phyloP scores from a whole-genome alignment of 306 rosid species.

The Crataegus laevigata region DNA sequence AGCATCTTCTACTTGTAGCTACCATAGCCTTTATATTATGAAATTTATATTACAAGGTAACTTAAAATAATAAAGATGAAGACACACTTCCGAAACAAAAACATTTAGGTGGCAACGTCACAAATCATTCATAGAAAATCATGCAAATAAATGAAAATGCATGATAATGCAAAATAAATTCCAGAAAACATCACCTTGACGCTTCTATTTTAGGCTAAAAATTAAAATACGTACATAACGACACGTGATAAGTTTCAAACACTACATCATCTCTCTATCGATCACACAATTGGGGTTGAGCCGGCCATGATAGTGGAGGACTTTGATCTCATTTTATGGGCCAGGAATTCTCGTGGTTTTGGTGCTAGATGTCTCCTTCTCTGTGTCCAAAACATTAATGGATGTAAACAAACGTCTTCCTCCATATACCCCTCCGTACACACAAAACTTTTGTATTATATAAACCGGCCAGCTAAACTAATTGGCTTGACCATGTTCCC shows the following conservation, averaged over 20 bases:
- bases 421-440: conserved; percentile 2
- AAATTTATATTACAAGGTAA: background rate
- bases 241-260: background rate
- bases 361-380: background rate
- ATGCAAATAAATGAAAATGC: too few species aligned
- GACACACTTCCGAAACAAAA: background rate
- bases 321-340: background rate
- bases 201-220: too few species aligned
- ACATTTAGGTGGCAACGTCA: too few species aligned
- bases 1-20: background rate
- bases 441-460: background rate
- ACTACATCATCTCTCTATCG: background rate
- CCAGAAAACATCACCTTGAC: rapidly evolving
- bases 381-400: background rate
- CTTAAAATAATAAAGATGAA: background rate
- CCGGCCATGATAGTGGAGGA: background rate
- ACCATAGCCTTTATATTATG: background rate
- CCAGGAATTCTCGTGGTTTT: background rate
- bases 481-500: conserved; percentile 8
- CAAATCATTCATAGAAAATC: too few species aligned
- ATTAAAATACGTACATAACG: background rate
- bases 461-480: background rate
- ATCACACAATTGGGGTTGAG: background rate
- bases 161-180: too few species aligned
- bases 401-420: conserved; percentile 7